A percentile compares a stretch with the other conserved stretches of the same genome.
These are phyloP conservation scores for Nicotiana rustica DNA, from an alignment of 305 asterid genomes.

Conservation along the genomic window DNA sequence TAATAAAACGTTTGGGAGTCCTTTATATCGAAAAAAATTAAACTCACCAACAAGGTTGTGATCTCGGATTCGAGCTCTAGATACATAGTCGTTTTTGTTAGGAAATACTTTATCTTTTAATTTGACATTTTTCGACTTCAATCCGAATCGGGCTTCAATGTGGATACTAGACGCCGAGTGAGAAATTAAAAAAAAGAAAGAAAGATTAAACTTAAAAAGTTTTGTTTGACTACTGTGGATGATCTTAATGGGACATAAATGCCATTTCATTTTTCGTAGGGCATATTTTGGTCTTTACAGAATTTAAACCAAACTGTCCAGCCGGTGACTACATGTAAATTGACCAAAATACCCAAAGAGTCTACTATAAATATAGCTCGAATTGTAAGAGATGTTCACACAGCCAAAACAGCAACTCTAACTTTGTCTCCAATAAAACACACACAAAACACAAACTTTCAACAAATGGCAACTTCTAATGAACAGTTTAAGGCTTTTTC, in stretches of 20 bases:
- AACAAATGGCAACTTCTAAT: constrained; percentile 54
- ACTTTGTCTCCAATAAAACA: background rate
- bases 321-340: background rate
- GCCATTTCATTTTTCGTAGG: background rate
- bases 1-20: too few relatives aligned
- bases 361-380: background rate
- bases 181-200: too few relatives aligned
- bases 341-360: background rate
- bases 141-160: too few relatives aligned
- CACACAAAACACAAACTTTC: background rate
- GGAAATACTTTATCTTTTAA: too few relatives aligned
- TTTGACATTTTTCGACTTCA: too few relatives aligned
- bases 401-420: background rate
- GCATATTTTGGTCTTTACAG: background rate
- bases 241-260: background rate
- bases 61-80: too few relatives aligned
- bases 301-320: background rate
- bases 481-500: constrained; percentile 62
- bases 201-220: too few relatives aligned
- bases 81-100: too few relatives aligned
- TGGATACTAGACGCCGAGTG: too few relatives aligned
- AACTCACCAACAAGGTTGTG: too few relatives aligned
- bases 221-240: background rate
- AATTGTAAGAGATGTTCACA: background rate
- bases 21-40: too few relatives aligned